These are phyloP conservation scores for Nymphaea thermarum DNA, from an alignment of 164 flowering plant species.

Conservation along the genomic window DNA sequence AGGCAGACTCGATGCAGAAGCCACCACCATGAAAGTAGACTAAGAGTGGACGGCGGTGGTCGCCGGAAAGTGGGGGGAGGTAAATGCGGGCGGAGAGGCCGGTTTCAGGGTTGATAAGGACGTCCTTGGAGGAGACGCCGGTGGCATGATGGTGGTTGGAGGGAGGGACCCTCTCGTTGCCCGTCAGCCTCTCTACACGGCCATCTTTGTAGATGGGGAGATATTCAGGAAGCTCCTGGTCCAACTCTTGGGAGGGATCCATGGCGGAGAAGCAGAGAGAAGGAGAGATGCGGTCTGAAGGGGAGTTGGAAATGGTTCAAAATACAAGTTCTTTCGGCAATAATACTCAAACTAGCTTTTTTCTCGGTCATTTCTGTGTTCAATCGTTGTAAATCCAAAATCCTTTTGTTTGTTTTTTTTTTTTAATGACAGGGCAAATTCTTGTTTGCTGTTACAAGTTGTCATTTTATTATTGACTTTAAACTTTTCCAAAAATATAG, in stretches of 20 bases:
- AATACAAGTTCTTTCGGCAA: too few species aligned
- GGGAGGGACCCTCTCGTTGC: constrained; percentile 13
- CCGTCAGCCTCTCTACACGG: constrained; percentile 19
- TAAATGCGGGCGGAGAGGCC: constrained; percentile 27
- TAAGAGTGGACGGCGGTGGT: constrained; percentile 8
- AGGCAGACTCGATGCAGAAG: constrained; percentile 3
- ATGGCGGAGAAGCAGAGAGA: constrained; percentile 1
- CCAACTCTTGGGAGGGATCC: constrained; percentile 13
- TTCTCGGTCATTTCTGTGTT: too few species aligned
- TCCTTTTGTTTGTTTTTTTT: too few species aligned
- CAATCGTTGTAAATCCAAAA: too few species aligned
- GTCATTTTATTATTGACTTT: too few species aligned
- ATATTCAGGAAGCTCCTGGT: constrained; percentile 18
- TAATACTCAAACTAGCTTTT: too few species aligned
- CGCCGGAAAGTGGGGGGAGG: constrained; percentile 16
- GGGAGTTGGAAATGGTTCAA: background rate
- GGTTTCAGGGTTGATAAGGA: constrained; percentile 11
- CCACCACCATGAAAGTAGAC: constrained; percentile 13
- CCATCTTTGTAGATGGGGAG: constrained; percentile 36
- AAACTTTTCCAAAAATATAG: too few species aligned
- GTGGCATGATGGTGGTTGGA: constrained; percentile 17
- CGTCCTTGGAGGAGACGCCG: constrained; percentile 39
- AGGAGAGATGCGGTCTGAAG: background rate
- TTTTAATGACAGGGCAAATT: too few species aligned
- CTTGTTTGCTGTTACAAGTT: too few species aligned